phyloP scores from a whole-genome alignment of 305 asterid genomes.

The Fraxinus floribunda region DNA sequence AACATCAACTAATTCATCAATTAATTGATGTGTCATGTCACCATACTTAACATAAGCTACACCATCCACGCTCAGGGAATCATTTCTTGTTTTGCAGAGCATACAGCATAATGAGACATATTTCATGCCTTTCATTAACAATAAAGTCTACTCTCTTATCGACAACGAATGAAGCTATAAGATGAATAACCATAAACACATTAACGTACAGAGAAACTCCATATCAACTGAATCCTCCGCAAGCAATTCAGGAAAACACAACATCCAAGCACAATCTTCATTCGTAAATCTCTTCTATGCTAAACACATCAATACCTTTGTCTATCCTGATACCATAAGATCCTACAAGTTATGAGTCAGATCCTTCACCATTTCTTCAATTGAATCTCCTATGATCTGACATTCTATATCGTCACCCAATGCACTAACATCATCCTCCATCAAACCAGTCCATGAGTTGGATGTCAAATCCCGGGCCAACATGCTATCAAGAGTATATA shows the following conservation, averaged over 20 bases:
- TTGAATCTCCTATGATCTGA: constrained; percentile 55
- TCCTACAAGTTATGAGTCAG: constrained; percentile 19
- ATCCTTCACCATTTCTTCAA: constrained; percentile 60
- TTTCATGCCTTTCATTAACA: background rate
- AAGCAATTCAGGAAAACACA: constrained; percentile 20
- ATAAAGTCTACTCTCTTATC: background rate
- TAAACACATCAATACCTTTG: background rate
- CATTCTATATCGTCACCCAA: constrained; percentile 64
- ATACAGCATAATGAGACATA: background rate
- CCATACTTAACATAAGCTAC: too few species aligned
- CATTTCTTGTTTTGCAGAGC: background rate
- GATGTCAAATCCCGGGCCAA: constrained; percentile 62
- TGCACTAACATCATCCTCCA: constrained; percentile 59
- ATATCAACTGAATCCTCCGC: constrained; percentile 23
- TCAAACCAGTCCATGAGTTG: constrained; percentile 51
- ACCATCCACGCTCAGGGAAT: too few species aligned
- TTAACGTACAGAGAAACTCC: constrained; percentile 9
- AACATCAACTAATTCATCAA: too few species aligned
- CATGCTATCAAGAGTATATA: constrained; percentile 53
- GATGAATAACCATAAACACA: background rate
- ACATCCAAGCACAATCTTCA: constrained; percentile 18
- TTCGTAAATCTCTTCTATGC: constrained; percentile 6
- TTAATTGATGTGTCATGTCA: too few species aligned
- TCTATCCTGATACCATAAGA: background rate
- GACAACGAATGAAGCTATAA: background rate